Conservation (phyloP, 495 filamentous ascomycete genomes). For the Annulohypoxylon moriforme region DNA sequence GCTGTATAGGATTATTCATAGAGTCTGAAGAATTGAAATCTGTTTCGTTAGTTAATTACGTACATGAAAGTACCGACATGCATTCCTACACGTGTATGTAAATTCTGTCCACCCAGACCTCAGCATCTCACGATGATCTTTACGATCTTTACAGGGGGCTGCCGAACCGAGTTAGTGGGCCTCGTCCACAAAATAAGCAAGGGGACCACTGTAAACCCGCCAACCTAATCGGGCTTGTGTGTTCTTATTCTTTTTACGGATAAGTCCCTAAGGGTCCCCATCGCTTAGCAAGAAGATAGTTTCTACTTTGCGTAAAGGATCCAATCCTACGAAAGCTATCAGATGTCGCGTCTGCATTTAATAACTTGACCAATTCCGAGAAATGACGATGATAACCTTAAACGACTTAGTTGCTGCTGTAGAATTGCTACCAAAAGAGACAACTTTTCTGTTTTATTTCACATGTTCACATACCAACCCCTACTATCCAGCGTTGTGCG, state of each 20-base stretch:
- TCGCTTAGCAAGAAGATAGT: not conserved
- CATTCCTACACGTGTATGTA: no score
- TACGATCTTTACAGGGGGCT: not conserved
- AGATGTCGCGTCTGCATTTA: not conserved
- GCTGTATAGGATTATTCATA: not conserved
- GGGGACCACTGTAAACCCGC: not conserved
- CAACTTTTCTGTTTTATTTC: not conserved
- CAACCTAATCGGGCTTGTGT: not conserved
- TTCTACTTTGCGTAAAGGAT: not conserved
- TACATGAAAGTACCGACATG: not conserved
- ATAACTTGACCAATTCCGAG: not conserved
- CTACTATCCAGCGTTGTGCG: not conserved
- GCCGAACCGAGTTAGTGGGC: not conserved
- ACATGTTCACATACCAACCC: not conserved
- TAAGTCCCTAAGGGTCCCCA: not conserved
- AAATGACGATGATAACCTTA: not conserved
- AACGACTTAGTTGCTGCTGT: not conserved
- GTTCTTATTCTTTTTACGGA: not conserved
- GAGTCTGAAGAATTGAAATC: not conserved
- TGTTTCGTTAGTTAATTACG: not conserved
- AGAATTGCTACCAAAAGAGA: not conserved
- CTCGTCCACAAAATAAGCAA: not conserved
- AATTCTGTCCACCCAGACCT: not conserved
- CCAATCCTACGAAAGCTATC: not conserved
- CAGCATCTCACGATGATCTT: constrained; percentile 4